Percentiles rank a stretch among this genome's conserved stretches.
Evolutionary conservation across 2,329 filamentous ascomycete genomes (phyloP).

Genomic region (Fusarium odoratissimum): DNA sequence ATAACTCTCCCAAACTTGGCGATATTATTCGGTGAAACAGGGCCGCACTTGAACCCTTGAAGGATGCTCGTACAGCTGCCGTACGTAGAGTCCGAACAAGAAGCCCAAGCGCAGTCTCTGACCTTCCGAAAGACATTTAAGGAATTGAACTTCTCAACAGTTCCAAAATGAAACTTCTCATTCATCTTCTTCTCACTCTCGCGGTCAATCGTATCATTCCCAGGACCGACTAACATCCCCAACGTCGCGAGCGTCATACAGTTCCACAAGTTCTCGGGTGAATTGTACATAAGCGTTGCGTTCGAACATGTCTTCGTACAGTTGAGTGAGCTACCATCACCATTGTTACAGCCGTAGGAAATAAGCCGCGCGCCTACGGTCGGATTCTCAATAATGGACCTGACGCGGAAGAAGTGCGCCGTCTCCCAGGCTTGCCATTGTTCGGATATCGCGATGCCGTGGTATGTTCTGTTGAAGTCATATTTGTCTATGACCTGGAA

Average conservation of each 20-base stretch:
- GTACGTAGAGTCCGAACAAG: neutral
- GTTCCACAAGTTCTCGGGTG: neutral
- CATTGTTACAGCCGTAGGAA: neutral
- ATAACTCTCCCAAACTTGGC: neutral
- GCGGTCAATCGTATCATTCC: neutral
- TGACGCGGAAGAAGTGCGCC: neutral
- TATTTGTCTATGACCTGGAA: neutral
- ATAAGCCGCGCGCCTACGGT: neutral
- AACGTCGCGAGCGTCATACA: neutral
- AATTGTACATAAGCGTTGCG: neutral
- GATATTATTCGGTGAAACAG: neutral
- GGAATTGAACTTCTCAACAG: neutral
- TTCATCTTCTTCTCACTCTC: neutral
- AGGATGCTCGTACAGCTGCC: neutral
- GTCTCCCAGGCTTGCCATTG: conserved; percentile 15
- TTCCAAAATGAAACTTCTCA: neutral
- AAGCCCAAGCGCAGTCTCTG: neutral
- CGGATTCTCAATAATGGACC: neutral
- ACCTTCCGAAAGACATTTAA: neutral
- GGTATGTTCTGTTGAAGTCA: neutral
- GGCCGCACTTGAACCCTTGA: neutral
- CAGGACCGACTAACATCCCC: neutral
- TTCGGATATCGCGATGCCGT: neutral
- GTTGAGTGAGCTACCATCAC: neutral
- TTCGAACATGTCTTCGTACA: neutral